These are phyloP conservation scores for Bisporella sp. DNA, from an alignment of 2,329 filamentous ascomycete species.

Conservation along the genomic window DNA sequence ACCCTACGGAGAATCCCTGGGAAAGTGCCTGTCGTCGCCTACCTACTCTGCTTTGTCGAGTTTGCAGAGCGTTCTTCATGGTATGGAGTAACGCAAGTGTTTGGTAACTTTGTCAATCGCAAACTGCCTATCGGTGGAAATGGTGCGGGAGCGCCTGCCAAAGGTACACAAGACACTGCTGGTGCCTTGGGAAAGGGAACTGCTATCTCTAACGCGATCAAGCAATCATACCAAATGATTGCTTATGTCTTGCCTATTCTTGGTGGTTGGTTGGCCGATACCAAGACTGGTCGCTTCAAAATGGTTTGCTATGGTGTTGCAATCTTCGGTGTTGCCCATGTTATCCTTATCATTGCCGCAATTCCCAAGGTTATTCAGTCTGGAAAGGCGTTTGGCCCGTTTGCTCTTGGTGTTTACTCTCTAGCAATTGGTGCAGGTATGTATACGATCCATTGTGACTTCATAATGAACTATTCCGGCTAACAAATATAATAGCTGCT, in stretches of 20 bases:
- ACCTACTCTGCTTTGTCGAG: constrained; percentile 66
- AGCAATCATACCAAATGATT: constrained; percentile 44
- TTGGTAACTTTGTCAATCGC: constrained; percentile 57
- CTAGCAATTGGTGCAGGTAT: constrained; percentile 24
- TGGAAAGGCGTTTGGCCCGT: constrained; percentile 56
- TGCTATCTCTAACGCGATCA: constrained; percentile 44
- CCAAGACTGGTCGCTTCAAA: constrained; percentile 57
- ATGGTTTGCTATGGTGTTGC: constrained; percentile 44
- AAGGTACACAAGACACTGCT: constrained; percentile 28
- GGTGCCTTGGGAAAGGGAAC: constrained; percentile 55
- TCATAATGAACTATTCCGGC: constrained; percentile 35
- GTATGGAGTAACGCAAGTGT: constrained; percentile 58
- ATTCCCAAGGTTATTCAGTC: constrained; percentile 13
- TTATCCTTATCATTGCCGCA: constrained; percentile 41
- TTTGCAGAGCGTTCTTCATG: constrained; percentile 72
- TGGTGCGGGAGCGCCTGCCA: constrained; percentile 32
- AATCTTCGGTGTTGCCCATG: constrained; percentile 54
- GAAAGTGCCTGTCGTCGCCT: constrained; percentile 58
- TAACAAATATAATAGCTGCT: constrained; percentile 46
- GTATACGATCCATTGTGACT: constrained; percentile 21
- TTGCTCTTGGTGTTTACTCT: constrained; percentile 19
- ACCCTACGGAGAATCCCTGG: constrained; percentile 58
- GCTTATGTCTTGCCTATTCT: constrained; percentile 34
- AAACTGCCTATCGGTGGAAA: constrained; percentile 43
- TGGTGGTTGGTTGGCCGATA: constrained; percentile 51